Base-by-base conservation (phyloP, 257 asterid genomes). In the Petunia axillaris region DNA sequence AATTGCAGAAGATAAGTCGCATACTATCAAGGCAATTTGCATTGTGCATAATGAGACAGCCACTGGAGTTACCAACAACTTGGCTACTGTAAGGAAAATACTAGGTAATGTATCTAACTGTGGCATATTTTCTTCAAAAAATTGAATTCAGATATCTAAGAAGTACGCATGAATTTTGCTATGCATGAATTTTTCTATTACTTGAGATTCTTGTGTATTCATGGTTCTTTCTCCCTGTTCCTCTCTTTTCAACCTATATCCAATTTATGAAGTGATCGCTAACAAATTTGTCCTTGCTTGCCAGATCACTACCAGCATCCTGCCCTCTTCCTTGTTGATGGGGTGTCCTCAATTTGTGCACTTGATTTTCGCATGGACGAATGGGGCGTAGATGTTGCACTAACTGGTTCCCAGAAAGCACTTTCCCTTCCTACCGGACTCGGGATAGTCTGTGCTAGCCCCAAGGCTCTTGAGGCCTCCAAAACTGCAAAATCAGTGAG, bases 361-460 rank as follows among this genome's bases (percentile, higher is more conserved):
- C 93, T 96, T 43, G 99, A 96, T 84, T 96, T 96, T 43, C 97
- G 98, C 84, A 96, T 96, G 99, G 99, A 96, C 16, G 98, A 96
- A 57, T 96, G 99, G 99, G 99, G 99, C 44, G 48, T 96, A 16
- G 99, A 96, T 58, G 98, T 96, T 76, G 99, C 99, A 2, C 91
- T 96, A 6, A 96, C 99, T 0, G 98, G 99, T 64, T 96, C 99
- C 3, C 99, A 96, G 85, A 96, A 96, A 75, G 99, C 99, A 58
- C 92, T 96, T 0, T 94, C 99, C 79, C 97, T 96, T 16, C 99
- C 98, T 9, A 96, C 98, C 0, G 99, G 99, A 13, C 66, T 96
- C 35, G 99, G 99, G 50, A 90, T 96, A n/a, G 89, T 96, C 58
- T 96, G 99, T 39, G 99, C 99, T 0, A 91, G 99, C 80, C 97